These are phyloP conservation scores for Monascus ruber DNA, from an alignment of 2,329 filamentous ascomycete genomes.

Conservation along the genomic window DNA sequence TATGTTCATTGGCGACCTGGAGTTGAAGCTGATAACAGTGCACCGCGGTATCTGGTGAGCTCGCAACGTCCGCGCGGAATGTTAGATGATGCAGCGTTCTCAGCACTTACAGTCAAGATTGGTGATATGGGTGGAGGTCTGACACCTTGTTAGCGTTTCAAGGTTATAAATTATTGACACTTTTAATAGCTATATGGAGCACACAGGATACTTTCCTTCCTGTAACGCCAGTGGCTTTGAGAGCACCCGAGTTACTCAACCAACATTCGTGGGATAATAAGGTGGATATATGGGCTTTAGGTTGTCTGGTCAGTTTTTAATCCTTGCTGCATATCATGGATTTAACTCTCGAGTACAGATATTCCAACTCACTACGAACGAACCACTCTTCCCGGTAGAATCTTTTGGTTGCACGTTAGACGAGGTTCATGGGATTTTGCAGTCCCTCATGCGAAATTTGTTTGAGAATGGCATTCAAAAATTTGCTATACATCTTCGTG, in stretches of 20 bases:
- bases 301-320: conserved; percentile 10
- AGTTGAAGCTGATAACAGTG: conserved; percentile 6
- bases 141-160: conserved; percentile 2
- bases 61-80: conserved; percentile 7
- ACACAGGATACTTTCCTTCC: conserved; percentile 3
- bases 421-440: background rate
- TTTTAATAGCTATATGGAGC: conserved; percentile 2
- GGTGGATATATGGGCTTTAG: conserved; percentile 12
- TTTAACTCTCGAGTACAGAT: background rate
- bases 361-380: background rate
- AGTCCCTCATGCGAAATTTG: background rate
- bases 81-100: conserved; percentile 5
- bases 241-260: conserved; percentile 10
- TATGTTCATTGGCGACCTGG: conserved; percentile 10
- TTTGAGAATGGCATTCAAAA: no score
- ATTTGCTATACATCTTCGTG: background rate
- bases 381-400: background rate
- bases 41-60: conserved; percentile 10
- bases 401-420: background rate
- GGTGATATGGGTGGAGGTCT: conserved; percentile 14
- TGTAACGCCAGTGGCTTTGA: conserved; percentile 7
- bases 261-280: conserved; percentile 5
- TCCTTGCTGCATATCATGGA: background rate
- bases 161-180: background rate
- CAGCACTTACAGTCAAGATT: conserved; percentile 9